Evolutionary conservation across 306 rosid genomes (phyloP).

Genomic region (Sicyos edulis): DNA sequence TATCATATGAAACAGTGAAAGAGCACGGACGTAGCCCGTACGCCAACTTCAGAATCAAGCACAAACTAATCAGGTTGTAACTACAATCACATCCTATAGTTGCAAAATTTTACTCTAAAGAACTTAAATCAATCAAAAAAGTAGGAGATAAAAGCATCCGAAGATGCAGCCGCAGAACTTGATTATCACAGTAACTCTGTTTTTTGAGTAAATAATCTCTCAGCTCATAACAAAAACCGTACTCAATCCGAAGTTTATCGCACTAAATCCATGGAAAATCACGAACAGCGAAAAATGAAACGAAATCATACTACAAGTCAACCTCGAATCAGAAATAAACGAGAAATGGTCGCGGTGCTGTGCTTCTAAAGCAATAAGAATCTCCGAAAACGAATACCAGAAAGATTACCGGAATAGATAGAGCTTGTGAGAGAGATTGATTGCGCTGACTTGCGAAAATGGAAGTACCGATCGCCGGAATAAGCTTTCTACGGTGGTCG

Average conservation of each 20-base stretch:
- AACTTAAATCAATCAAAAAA: background rate
- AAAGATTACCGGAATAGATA: background rate
- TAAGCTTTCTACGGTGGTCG: background rate
- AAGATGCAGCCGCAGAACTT: background rate
- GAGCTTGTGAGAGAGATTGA: background rate
- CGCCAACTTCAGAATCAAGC: background rate
- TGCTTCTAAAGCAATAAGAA: slow-evolving; percentile 9
- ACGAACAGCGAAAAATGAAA: background rate
- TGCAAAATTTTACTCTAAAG: background rate
- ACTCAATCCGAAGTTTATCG: slow-evolving; percentile 1
- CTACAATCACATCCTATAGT: background rate
- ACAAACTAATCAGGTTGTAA: background rate
- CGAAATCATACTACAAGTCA: background rate
- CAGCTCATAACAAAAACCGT: background rate
- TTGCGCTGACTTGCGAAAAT: background rate
- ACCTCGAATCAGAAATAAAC: background rate
- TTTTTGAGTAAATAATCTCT: background rate
- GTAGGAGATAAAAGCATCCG: background rate
- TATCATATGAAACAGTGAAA: background rate
- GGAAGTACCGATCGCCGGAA: background rate
- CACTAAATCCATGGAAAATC: background rate
- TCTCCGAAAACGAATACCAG: background rate
- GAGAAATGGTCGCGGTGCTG: background rate
- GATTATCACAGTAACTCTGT: background rate
- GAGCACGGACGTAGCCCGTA: background rate